Base-by-base conservation (phyloP, 2,329 filamentous ascomycete species). In the Aspergillus alliaceus region DNA sequence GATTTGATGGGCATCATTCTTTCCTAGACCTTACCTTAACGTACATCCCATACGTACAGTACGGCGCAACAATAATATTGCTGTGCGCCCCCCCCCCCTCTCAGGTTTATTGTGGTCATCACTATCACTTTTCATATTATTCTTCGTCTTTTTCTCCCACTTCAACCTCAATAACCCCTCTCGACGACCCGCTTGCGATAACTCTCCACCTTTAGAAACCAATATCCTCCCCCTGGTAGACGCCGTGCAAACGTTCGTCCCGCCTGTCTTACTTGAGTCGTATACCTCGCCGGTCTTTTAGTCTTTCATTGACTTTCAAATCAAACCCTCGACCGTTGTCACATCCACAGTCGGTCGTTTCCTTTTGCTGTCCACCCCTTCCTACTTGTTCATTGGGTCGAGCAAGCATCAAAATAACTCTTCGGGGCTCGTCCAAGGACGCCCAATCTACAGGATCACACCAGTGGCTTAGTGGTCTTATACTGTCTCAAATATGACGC, bases 401-500 rank as follows among this genome's bases (percentile, higher is more conserved):
- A 15, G 4, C 14, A n/a, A 44, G 40, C 40, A 44, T 44, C 15
- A 11, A n/a, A 27, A 27, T 44, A 27, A 52, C 46, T 48, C 51
- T 18, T 32, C 50, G 37, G 39, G 37, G 5, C 54, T 22, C 56
- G 9, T 5, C 47, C 53, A 56, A 60, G 39, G 53, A 57, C 51
- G 50, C 40, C 35, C 56, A 20, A 31, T 3, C 27, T 48, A 44
- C 54, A 35, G 53, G 58, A 60, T 60, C 56, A 53, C 56, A 55
- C 61, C 42, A 57, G 54, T 57, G 60, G 57, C 53, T 50, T 57
- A 59, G 55, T 61, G 53, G 59, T 60, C 58, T 57, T 56, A 48
- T 58, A 57, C 49, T 39, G 53, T 56, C 64, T 67, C 60, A 64
- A 72, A 72, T 67, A 75, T 75, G 72, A 70, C 71, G 66, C 60